These are phyloP conservation scores for Solanum paucissectum DNA, from an alignment of 257 asterid genomes.

Conservation along the genomic window DNA sequence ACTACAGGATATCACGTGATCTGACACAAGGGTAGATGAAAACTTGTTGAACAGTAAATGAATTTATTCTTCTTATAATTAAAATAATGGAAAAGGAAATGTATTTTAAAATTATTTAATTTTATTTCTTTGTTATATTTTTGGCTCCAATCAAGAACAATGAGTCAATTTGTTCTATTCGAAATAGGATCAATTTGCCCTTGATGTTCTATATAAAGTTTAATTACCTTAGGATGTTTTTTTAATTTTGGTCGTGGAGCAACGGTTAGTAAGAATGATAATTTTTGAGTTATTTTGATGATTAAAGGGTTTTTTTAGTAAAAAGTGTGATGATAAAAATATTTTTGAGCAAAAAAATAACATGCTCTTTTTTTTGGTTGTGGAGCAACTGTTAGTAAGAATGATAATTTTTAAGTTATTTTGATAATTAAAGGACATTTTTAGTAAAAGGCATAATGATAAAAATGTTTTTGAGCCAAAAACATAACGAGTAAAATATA, in stretches of 20 bases:
- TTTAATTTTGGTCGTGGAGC: neutral
- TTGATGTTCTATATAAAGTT: too few relatives aligned
- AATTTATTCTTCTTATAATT: neutral
- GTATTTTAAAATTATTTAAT: neutral
- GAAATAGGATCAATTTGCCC: neutral
- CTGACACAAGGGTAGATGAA: conserved; percentile 3
- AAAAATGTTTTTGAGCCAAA: neutral
- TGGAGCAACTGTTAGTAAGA: neutral
- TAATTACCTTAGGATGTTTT: too few relatives aligned
- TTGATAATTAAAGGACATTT: neutral
- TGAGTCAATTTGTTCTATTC: neutral
- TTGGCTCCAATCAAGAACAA: neutral
- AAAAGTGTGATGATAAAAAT: too few relatives aligned
- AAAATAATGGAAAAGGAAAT: neutral
- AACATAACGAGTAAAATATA: neutral
- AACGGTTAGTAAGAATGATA: neutral
- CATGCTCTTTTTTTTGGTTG: too few relatives aligned
- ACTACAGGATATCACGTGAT: conserved; percentile 42
- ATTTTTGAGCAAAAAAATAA: neutral
- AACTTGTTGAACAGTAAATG: conserved; percentile 28
- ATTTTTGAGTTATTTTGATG: neutral
- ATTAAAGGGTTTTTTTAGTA: too few relatives aligned
- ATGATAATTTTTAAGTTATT: neutral
- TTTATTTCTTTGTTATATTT: neutral
- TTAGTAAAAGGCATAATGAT: too few relatives aligned